Percentiles rank a stretch among this genome's conserved stretches.
These are phyloP conservation scores for Beauveria sp. DNA, from an alignment of 2,329 filamentous ascomycete genomes.

Conservation along the genomic window DNA sequence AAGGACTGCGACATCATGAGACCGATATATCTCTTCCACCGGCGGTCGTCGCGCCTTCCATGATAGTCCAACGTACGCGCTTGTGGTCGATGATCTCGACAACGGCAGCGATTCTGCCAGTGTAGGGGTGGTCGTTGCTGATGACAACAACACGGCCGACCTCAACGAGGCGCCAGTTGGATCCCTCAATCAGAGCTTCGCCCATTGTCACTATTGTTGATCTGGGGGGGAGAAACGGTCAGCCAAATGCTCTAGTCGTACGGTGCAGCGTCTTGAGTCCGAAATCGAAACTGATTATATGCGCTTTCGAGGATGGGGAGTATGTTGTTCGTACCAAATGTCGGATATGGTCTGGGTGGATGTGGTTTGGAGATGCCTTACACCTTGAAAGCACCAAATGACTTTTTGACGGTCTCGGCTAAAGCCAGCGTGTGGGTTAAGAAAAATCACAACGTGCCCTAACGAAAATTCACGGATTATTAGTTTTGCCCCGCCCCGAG, in stretches of 20 bases:
- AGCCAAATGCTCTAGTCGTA: constrained; percentile 21
- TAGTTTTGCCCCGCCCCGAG: constrained; percentile 18
- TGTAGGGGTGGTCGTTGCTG: constrained; percentile 67
- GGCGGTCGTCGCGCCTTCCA: not conserved
- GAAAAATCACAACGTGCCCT: constrained; percentile 34
- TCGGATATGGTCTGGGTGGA: constrained; percentile 14
- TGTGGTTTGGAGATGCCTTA: constrained; percentile 19
- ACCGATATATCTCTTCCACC: not conserved
- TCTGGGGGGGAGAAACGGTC: constrained; percentile 33
- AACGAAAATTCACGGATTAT: constrained; percentile 28
- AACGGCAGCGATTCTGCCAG: constrained; percentile 83
- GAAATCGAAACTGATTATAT: not conserved
- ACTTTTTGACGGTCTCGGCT: constrained; percentile 34
- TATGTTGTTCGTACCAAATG: constrained; percentile 14
- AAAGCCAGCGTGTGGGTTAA: constrained; percentile 28
- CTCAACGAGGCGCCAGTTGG: constrained; percentile 93
- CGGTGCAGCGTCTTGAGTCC: constrained; percentile 1
- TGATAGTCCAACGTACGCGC: constrained; percentile 62
- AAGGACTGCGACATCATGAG: not conserved
- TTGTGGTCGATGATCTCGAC: constrained; percentile 99
- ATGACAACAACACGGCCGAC: constrained; percentile 95
- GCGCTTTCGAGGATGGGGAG: constrained; percentile 1
- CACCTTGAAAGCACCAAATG: constrained; percentile 29
- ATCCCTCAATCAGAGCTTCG: constrained; percentile 73
- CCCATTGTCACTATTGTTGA: constrained; percentile 61